These are phyloP conservation scores for Leccinum uliginosum DNA, from an alignment of 768 basidiomycete genomes.

Conservation along the genomic window DNA sequence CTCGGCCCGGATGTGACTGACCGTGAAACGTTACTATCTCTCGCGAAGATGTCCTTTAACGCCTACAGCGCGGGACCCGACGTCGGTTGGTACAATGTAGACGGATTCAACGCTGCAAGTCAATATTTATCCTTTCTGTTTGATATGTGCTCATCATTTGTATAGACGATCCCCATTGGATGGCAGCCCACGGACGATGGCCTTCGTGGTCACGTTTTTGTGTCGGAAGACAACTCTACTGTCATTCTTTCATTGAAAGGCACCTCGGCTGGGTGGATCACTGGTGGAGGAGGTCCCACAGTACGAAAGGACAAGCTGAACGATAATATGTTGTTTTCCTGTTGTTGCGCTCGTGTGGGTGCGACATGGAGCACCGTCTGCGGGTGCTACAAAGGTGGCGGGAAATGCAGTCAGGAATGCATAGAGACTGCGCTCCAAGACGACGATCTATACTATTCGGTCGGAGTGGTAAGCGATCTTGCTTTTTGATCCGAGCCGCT, in stretches of 20 bases:
- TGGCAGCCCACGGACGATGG: conserved; percentile 91
- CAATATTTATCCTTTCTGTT: neutral
- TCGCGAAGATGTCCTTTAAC: conserved; percentile 90
- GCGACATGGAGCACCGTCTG: conserved; percentile 94
- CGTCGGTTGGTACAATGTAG: conserved; percentile 68
- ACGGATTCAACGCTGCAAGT: conserved; percentile 59
- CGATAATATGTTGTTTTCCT: conserved; percentile 93
- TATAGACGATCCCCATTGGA: conserved; percentile 70
- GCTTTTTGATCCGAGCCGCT: neutral
- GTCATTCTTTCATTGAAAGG: conserved; percentile 90
- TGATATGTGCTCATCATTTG: neutral
- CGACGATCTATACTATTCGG: conserved; percentile 84
- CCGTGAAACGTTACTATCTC: conserved; percentile 63
- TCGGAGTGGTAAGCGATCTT: conserved; percentile 64
- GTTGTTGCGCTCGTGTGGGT: conserved; percentile 94
- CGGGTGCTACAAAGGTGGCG: conserved; percentile 71
- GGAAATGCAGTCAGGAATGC: conserved; percentile 78
- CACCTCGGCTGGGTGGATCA: conserved; percentile 70
- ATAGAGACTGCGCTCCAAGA: conserved; percentile 72
- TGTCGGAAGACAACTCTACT: conserved; percentile 76
- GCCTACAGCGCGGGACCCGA: conserved; percentile 59
- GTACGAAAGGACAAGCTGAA: conserved; percentile 87
- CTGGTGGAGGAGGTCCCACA: conserved; percentile 78
- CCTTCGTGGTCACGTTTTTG: conserved; percentile 88
- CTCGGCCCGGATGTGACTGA: conserved; percentile 67